These are phyloP conservation scores for Endothia cerciana DNA, from an alignment of 2,329 filamentous ascomycete species.

Conservation along the genomic window DNA sequence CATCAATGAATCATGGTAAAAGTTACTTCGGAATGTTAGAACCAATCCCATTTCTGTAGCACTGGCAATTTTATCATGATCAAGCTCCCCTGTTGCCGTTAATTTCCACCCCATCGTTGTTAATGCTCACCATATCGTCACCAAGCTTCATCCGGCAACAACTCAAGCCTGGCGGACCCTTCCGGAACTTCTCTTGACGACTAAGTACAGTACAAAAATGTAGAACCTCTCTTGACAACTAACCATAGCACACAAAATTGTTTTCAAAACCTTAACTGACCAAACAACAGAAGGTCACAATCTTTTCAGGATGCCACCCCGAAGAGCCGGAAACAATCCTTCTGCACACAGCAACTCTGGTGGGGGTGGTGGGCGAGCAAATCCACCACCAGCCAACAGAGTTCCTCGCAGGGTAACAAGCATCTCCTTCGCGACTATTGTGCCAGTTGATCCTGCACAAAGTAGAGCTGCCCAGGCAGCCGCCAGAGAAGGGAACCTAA, in stretches of 20 bases:
- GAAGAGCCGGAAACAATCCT: not conserved
- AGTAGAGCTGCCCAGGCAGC: slow-evolving; percentile 1
- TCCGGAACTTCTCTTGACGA: not conserved
- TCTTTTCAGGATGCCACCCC: not conserved
- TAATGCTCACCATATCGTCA: not conserved
- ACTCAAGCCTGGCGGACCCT: not conserved
- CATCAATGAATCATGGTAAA: not conserved
- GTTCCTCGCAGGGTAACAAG: not conserved
- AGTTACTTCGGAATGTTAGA: too few relatives aligned
- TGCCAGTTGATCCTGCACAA: not conserved
- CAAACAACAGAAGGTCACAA: not conserved
- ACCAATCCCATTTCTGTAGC: too few relatives aligned
- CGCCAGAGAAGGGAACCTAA: not conserved
- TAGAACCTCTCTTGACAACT: not conserved
- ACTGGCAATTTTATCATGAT: too few relatives aligned
- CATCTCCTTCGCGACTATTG: not conserved
- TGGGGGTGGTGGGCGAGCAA: not conserved
- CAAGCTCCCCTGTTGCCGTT: too few relatives aligned
- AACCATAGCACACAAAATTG: too few relatives aligned
- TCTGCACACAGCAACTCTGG: not conserved
- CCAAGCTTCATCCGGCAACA: not conserved
- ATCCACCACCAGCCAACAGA: not conserved
- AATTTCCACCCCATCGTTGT: not conserved
- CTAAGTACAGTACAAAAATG: not conserved
- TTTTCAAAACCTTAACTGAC: too few relatives aligned